Percentiles rank a stretch among this genome's conserved stretches.
These are phyloP conservation scores for Eimeria acervulina DNA, from an alignment of 169 alveolate genomes.

Conservation along the genomic window DNA sequence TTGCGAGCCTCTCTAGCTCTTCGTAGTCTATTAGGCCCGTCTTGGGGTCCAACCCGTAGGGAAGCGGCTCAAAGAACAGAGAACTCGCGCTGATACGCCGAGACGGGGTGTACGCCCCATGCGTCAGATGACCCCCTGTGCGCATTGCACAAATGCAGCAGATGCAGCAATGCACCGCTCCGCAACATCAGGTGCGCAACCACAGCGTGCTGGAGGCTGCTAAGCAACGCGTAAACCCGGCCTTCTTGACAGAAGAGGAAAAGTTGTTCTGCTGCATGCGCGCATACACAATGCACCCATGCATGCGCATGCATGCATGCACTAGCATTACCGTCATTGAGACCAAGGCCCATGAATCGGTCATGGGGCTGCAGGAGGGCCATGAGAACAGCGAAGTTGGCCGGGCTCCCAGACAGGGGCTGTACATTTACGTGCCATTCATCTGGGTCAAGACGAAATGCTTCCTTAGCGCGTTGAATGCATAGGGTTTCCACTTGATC, in stretches of 20 bases:
- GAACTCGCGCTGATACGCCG: constrained; percentile 97
- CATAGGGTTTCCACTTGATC: constrained; percentile 94
- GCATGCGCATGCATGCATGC: constrained; percentile 84
- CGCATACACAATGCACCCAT: not conserved
- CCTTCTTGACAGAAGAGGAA: not conserved
- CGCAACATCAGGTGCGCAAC: not conserved
- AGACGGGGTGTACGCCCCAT: constrained; percentile 94
- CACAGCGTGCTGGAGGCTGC: not conserved
- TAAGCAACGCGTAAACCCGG: not conserved
- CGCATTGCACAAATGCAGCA: not conserved
- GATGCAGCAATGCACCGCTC: not conserved
- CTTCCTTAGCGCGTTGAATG: constrained; percentile 96
- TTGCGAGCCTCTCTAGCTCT: constrained; percentile 93
- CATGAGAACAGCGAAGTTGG: constrained; percentile 97
- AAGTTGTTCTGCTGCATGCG: not conserved
- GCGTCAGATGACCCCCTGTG: constrained; percentile 90
- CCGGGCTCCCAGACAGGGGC: constrained; percentile 98
- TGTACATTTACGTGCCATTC: constrained; percentile 99
- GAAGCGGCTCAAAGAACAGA: constrained; percentile 95
- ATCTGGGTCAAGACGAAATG: constrained; percentile 94
- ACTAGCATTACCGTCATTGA: constrained; percentile 96
- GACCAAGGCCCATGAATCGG: constrained; percentile 98
- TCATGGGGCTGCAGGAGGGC: constrained; percentile 97
- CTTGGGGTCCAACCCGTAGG: constrained; percentile 93
- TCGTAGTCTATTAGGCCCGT: constrained; percentile 97